Evolutionary conservation across 1,139 yeast species (phyloP).

Genomic region (Lodderomyces beijingensis): DNA sequence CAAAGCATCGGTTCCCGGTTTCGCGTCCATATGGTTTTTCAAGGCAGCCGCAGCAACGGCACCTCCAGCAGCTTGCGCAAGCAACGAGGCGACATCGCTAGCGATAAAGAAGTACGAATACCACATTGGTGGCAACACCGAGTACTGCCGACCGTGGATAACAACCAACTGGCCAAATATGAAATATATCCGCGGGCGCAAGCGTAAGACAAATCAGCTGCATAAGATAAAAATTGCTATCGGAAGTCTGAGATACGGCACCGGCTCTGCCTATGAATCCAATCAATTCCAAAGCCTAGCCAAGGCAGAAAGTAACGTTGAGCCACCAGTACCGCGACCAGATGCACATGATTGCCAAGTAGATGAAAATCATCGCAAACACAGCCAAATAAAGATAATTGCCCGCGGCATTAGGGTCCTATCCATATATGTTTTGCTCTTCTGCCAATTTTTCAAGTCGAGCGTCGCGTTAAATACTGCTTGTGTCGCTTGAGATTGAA

Average conservation of each 20-base stretch:
- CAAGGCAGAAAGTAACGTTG: slow-evolving; percentile 27
- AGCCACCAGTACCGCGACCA: slow-evolving; percentile 28
- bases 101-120: slow-evolving; percentile 65
- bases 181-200: slow-evolving; percentile 83
- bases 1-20: slow-evolving; percentile 66
- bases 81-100: slow-evolving; percentile 61
- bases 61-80: slow-evolving; percentile 81
- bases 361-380: slow-evolving; percentile 22
- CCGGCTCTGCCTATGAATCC: slow-evolving; percentile 68
- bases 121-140: slow-evolving; percentile 64
- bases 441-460: slow-evolving; percentile 26
- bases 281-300: slow-evolving; percentile 33
- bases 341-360: slow-evolving; percentile 16
- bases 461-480: slow-evolving; percentile 28
- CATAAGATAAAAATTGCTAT: slow-evolving; percentile 45
- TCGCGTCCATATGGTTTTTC: slow-evolving; percentile 27
- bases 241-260: slow-evolving; percentile 38
- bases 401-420: slow-evolving; percentile 18
- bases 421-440: slow-evolving; percentile 29
- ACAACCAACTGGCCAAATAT: slow-evolving; percentile 67
- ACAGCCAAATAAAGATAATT: slow-evolving; percentile 27
- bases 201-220: slow-evolving; percentile 69
- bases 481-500: slow-evolving; percentile 28
- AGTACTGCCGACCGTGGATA: slow-evolving; percentile 58
- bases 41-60: slow-evolving; percentile 64